Percentiles rank a stretch among this genome's conserved stretches.
phyloP scores from a whole-genome alignment of 768 basidiomycete genomes.

The Lactarius hatsudake region DNA sequence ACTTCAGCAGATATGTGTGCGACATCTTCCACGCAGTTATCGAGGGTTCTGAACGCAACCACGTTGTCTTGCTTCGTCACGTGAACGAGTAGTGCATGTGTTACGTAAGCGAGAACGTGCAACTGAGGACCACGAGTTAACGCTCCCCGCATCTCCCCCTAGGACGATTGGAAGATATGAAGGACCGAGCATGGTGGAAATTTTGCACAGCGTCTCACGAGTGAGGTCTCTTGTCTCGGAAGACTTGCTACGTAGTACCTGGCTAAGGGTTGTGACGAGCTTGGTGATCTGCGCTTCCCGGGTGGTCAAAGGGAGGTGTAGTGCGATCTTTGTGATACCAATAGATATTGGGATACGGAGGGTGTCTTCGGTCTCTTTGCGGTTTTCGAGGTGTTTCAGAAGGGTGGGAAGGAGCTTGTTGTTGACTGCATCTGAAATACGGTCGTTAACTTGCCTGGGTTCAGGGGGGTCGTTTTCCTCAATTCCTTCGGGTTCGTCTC shows the following conservation, averaged over 20 bases:
- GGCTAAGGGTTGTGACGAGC: conserved; percentile 80
- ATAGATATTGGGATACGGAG: conserved; percentile 86
- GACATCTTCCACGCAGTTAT: conserved; percentile 74
- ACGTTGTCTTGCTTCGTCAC: conserved; percentile 64
- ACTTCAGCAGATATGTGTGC: conserved; percentile 84
- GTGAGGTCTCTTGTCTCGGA: conserved; percentile 89
- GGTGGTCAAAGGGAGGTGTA: conserved; percentile 64
- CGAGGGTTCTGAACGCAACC: conserved; percentile 57
- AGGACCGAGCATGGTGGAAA: conserved; percentile 69
- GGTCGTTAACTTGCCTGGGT: conserved; percentile 26
- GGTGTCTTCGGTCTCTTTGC: conserved; percentile 77
- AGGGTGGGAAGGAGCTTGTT: conserved; percentile 74
- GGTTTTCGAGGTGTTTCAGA: conserved; percentile 76
- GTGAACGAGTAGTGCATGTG: conserved; percentile 79
- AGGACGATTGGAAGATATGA: conserved; percentile 69
- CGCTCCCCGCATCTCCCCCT: conserved; percentile 78
- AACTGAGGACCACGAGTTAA: conserved; percentile 90
- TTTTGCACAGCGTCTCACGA: conserved; percentile 78
- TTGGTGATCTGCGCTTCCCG: conserved; percentile 69
- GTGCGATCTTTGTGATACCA: conserved; percentile 82
- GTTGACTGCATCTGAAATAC: conserved; percentile 75
- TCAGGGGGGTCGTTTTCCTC: conserved; percentile 31
- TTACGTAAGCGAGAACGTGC: conserved; percentile 83
- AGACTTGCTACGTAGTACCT: conserved; percentile 88
- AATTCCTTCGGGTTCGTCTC: conserved; percentile 28